phyloP scores from a whole-genome alignment of 306 rosid species.

The Ammopiptanthus mongolicus region DNA sequence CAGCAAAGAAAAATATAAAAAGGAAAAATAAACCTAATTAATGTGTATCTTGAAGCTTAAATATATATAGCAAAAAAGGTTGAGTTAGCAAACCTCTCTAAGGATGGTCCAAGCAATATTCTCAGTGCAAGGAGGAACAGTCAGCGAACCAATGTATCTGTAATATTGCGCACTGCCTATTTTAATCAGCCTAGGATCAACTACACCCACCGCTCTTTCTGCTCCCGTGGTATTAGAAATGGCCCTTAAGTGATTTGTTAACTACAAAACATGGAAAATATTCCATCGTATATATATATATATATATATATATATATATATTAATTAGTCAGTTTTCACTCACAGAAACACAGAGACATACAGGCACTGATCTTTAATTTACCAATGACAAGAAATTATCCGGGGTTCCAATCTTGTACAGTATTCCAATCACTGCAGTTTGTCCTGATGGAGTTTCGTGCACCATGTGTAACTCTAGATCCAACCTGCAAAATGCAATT shows the following conservation, averaged over 20 bases:
- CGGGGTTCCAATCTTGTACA: conserved; percentile 43
- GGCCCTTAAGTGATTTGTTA: conserved; percentile 24
- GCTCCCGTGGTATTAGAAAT: conserved; percentile 4
- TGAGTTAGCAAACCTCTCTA: conserved; percentile 19
- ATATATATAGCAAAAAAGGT: too few relatives aligned
- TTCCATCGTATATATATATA: neutral
- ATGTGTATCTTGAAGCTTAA: neutral
- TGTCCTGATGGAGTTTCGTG: conserved; percentile 48
- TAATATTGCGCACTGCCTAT: conserved; percentile 34
- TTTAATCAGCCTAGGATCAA: conserved; percentile 38
- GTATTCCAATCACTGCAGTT: conserved; percentile 49
- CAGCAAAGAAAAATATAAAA: neutral
- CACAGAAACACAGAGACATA: neutral
- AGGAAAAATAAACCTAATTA: too few relatives aligned
- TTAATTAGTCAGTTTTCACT: neutral
- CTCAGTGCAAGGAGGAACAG: conserved; percentile 66
- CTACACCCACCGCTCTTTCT: conserved; percentile 25
- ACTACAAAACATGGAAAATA: conserved; percentile 14
- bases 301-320: too few relatives aligned
- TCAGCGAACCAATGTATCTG: conserved; percentile 70
- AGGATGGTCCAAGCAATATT: conserved; percentile 59
- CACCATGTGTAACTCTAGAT: conserved; percentile 64
- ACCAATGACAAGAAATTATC: conserved; percentile 56
- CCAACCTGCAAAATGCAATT: conserved; percentile 22
- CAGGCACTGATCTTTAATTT: neutral